Evolutionary conservation across 2,329 filamentous ascomycete genomes (phyloP).

Genomic region (Zasmidium cellare): DNA sequence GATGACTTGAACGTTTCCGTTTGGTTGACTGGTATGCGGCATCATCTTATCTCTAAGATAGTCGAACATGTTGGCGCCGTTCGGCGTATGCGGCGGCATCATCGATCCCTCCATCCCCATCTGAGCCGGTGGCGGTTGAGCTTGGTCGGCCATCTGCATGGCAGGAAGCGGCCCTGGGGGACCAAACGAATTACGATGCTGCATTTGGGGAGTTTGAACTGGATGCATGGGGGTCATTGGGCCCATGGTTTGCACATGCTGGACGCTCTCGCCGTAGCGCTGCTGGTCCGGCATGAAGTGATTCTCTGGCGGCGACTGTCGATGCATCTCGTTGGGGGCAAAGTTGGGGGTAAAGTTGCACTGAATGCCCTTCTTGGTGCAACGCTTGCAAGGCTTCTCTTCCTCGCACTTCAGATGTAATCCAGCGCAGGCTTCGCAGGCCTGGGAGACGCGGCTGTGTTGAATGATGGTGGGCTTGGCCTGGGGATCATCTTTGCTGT

Average conservation of each 20-base stretch:
- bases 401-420: conserved; percentile 57
- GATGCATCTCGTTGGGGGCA: conserved; percentile 21
- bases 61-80: conserved; percentile 33
- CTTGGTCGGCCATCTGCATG: conserved; percentile 23
- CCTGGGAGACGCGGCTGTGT: conserved; percentile 47
- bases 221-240: conserved; percentile 26
- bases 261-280: conserved; percentile 11
- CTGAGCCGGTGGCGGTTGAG: conserved; percentile 15
- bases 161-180: conserved; percentile 18
- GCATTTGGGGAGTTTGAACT: conserved; percentile 24
- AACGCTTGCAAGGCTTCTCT: conserved; percentile 55
- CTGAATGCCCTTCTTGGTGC: conserved; percentile 49
- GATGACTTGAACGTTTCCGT: conserved; percentile 28
- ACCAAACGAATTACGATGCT: conserved; percentile 22
- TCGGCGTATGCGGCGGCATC: conserved; percentile 29
- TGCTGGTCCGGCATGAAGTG: conserved; percentile 25
- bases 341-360: conserved; percentile 40
- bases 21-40: conserved; percentile 20
- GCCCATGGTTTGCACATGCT: conserved; percentile 16
- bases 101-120: conserved; percentile 31
- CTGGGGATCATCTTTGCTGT: conserved; percentile 37
- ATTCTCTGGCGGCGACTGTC: conserved; percentile 19
- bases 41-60: conserved; percentile 37
- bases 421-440: conserved; percentile 53
- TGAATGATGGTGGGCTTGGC: conserved; percentile 32